Conservation (phyloP, 805 yeast genomes). For the Suhomyces pyralidae region DNA sequence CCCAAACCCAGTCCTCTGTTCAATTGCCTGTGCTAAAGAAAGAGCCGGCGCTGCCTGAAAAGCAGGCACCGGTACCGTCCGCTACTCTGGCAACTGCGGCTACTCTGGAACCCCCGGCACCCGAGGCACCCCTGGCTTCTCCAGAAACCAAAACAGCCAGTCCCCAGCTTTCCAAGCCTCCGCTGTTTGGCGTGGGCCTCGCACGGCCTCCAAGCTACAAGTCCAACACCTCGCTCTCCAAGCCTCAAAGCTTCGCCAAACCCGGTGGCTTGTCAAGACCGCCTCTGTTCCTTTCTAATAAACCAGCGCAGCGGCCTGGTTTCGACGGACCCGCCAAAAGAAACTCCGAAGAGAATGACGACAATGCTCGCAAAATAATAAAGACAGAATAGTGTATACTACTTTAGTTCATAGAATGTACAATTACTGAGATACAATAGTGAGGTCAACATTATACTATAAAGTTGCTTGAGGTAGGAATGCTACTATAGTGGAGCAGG, state of each 20-base stretch:
- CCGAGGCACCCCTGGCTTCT: not conserved
- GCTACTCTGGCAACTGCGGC: not conserved
- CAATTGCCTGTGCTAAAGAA: not conserved
- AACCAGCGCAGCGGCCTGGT: constrained; percentile 12
- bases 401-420: not conserved
- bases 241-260: constrained; percentile 28
- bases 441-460: too few relatives aligned
- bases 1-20: not conserved
- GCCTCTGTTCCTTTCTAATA: constrained; percentile 37
- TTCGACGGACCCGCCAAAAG: constrained; percentile 1
- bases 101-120: not conserved
- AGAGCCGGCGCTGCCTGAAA: not conserved
- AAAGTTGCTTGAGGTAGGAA: too few relatives aligned
- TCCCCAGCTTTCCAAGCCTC: constrained; percentile 16
- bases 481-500: too few relatives aligned
- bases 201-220: constrained; percentile 25
- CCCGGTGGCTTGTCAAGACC: constrained; percentile 34
- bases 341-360: constrained; percentile 7
- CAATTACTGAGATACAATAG: not conserved
- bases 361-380: constrained; percentile 7
- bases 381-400: constrained; percentile 5
- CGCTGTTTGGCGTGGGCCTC: constrained; percentile 19
- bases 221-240: constrained; percentile 17
- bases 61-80: not conserved
- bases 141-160: not conserved